phyloP scores from a whole-genome alignment of 192 early-diverging fungal genomes.

The Irineochytrium annulatum region DNA sequence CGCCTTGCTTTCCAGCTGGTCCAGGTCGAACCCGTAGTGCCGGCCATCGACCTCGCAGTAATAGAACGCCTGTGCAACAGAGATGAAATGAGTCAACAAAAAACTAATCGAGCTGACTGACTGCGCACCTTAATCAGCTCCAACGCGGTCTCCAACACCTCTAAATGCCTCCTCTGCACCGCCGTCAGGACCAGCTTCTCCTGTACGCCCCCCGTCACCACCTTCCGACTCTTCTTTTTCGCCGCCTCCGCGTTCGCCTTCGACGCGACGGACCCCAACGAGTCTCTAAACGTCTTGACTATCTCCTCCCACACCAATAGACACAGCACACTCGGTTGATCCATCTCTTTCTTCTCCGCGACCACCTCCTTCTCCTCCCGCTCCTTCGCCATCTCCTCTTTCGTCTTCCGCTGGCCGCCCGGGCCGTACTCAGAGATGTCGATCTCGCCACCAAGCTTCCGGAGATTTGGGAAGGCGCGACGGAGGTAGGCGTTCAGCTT shows the following conservation, averaged over 20 bases:
- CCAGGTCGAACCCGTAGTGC: slow-evolving; percentile 19
- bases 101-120: no score
- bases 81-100: no score
- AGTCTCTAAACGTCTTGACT: slow-evolving; percentile 2
- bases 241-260: neutral
- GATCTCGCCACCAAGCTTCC: neutral
- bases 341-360: neutral
- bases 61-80: slow-evolving; percentile 35
- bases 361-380: neutral
- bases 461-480: slow-evolving; percentile 6
- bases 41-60: slow-evolving; percentile 27
- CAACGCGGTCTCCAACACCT: slow-evolving; percentile 12
- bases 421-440: neutral
- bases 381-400: neutral
- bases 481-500: slow-evolving; percentile 23
- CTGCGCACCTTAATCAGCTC: slow-evolving; percentile 36
- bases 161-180: slow-evolving; percentile 15
- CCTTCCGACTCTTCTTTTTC: slow-evolving; percentile 6
- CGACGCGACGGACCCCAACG: slow-evolving; percentile 1
- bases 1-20: slow-evolving; percentile 18
- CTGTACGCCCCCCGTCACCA: neutral
- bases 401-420: neutral
- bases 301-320: slow-evolving; percentile 21
- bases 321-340: slow-evolving; percentile 7
- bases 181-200: slow-evolving; percentile 1